Evolutionary conservation across 169 alveolate genomes (phyloP).

Genomic region (Pseudocohnilembus persalinus): DNA sequence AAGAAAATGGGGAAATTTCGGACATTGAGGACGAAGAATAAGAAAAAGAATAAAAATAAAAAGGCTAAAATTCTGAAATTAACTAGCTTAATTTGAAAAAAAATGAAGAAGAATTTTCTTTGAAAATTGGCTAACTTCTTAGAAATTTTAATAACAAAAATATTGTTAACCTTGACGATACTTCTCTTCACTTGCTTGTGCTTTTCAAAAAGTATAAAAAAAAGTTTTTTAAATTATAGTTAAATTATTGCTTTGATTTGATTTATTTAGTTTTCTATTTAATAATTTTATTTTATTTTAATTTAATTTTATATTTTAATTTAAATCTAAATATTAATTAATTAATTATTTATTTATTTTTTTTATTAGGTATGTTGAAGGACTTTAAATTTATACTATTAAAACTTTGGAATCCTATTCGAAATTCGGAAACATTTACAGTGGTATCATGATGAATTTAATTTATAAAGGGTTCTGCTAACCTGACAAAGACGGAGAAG

Average conservation of each 20-base stretch:
- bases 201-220: no score
- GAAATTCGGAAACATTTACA: constrained; percentile 62
- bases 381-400: not conserved
- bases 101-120: constrained; percentile 11
- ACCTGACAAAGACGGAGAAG: constrained; percentile 56
- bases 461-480: constrained; percentile 80
- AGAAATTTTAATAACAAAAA: constrained; percentile 2
- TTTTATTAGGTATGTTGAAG: no score
- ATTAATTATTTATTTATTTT: no score
- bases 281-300: no score
- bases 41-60: not conserved
- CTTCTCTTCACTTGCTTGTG: no score
- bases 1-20: not conserved
- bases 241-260: no score
- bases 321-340: no score
- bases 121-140: not conserved
- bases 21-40: not conserved
- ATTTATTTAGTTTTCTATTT: no score
- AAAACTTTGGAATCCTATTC: constrained; percentile 47
- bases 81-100: not conserved
- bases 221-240: no score
- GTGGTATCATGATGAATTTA: constrained; percentile 66
- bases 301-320: no score
- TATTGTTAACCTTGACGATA: no score
- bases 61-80: not conserved